phyloP scores from a whole-genome alignment of 164 flowering plant genomes.

The Tinospora cordifolia region DNA sequence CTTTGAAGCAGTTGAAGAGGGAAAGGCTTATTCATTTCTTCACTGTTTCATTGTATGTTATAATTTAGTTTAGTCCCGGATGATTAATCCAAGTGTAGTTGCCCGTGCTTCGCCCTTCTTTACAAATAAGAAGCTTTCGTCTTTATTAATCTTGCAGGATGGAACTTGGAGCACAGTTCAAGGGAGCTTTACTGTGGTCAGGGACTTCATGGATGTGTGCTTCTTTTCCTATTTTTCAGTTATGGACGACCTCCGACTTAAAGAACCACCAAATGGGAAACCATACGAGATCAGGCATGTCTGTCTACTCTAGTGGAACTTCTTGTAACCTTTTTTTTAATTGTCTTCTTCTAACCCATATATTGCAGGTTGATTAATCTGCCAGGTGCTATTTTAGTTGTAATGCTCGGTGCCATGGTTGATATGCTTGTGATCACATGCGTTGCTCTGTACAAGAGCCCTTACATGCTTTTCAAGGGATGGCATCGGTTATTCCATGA shows the following conservation, averaged over 20 bases:
- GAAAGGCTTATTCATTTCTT: slow-evolving; percentile 46
- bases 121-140: not conserved
- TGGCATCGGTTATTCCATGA: slow-evolving; percentile 88
- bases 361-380: slow-evolving; percentile 55
- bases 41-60: slow-evolving; percentile 62
- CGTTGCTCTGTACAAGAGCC: slow-evolving; percentile 64
- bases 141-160: slow-evolving; percentile 37
- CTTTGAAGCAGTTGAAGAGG: slow-evolving; percentile 82
- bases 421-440: slow-evolving; percentile 55
- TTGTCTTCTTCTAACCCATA: not conserved
- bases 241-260: slow-evolving; percentile 55
- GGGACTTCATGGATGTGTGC: slow-evolving; percentile 70
- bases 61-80: not conserved
- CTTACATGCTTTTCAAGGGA: slow-evolving; percentile 88
- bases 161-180: slow-evolving; percentile 69
- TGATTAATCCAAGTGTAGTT: not conserved
- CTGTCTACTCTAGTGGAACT: not conserved
- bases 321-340: not conserved
- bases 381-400: slow-evolving; percentile 56
- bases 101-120: not conserved
- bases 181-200: slow-evolving; percentile 49
- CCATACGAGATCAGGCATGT: slow-evolving; percentile 69
- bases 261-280: slow-evolving; percentile 40
- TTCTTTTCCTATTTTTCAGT: slow-evolving; percentile 58
- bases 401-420: slow-evolving; percentile 42